Conservation (phyloP, 768 basidiomycete species). For the Tricholoma sp. region DNA sequence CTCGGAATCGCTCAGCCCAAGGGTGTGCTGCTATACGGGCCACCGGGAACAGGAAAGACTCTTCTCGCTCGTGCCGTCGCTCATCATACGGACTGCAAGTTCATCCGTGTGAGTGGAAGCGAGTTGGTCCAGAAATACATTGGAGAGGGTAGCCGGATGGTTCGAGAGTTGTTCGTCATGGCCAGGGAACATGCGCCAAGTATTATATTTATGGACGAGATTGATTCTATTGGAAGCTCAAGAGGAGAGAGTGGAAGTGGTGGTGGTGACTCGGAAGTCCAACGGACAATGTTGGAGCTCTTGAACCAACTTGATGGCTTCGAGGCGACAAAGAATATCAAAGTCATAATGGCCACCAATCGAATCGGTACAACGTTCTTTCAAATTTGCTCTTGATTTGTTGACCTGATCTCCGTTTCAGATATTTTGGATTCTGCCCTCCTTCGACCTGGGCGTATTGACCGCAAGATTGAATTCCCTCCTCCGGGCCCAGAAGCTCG, state of each 20-base stretch:
- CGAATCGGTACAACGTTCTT: conserved; percentile 63
- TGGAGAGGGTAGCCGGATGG: conserved; percentile 95
- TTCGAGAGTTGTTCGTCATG: conserved; percentile 97
- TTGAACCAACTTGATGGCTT: conserved; percentile 89
- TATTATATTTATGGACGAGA: conserved; percentile 99
- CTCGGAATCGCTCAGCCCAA: conserved; percentile 97
- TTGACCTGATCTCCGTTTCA: conserved; percentile 17
- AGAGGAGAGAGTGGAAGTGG: conserved; percentile 90
- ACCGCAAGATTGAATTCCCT: conserved; percentile 96
- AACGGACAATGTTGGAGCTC: conserved; percentile 87
- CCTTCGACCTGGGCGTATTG: conserved; percentile 91
- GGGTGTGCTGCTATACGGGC: conserved; percentile 92
- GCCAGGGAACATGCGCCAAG: conserved; percentile 95
- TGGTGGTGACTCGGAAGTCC: conserved; percentile 84
- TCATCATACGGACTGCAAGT: conserved; percentile 96
- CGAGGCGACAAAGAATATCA: conserved; percentile 97
- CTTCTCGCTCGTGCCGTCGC: conserved; percentile 93
- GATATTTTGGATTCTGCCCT: conserved; percentile 95
- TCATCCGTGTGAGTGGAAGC: conserved; percentile 91
- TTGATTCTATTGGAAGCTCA: conserved; percentile 94
- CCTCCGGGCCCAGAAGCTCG: conserved; percentile 96
- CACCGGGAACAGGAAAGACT: conserved; percentile 96
- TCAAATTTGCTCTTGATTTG: neutral
- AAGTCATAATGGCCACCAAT: conserved; percentile 95
- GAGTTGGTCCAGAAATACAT: conserved; percentile 99